phyloP scores from a whole-genome alignment of 106 monocot genomes.

The Apostasia shenzhenica region DNA sequence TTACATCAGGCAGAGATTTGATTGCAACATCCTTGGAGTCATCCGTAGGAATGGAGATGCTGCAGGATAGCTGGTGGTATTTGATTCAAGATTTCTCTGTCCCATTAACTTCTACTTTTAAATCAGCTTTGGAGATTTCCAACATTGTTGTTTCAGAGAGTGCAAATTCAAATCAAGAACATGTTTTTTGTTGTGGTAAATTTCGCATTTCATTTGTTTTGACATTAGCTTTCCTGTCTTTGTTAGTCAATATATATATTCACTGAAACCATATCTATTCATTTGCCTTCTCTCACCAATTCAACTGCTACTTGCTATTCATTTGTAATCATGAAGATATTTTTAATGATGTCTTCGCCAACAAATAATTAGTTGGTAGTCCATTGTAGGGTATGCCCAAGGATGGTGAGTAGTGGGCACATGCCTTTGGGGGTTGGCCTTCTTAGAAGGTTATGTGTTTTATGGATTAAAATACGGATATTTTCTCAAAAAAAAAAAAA shows the following conservation, averaged over 20 bases:
- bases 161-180: conserved; percentile 19
- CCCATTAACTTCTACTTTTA: conserved; percentile 40
- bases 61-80: conserved; percentile 38
- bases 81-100: conserved; percentile 41
- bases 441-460: too few species aligned
- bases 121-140: conserved; percentile 19
- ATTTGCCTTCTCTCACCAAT: background rate
- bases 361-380: too few species aligned
- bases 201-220: background rate
- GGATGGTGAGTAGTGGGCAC: too few species aligned
- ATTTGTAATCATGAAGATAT: too few species aligned
- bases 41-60: conserved; percentile 10
- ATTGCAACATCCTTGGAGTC: conserved; percentile 14
- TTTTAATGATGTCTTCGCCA: too few species aligned
- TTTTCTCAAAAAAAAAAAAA: too few species aligned
- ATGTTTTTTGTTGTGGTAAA: conserved; percentile 42
- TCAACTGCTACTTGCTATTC: too few species aligned
- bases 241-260: background rate
- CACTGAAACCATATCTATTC: background rate
- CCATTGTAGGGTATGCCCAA: too few species aligned
- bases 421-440: too few species aligned
- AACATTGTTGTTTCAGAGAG: conserved; percentile 1
- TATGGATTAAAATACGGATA: too few species aligned
- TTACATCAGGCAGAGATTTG: conserved; percentile 68
- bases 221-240: background rate